These are phyloP conservation scores for Arthrobotrys iridis DNA, from an alignment of 2,329 filamentous ascomycete species.

Conservation along the genomic window DNA sequence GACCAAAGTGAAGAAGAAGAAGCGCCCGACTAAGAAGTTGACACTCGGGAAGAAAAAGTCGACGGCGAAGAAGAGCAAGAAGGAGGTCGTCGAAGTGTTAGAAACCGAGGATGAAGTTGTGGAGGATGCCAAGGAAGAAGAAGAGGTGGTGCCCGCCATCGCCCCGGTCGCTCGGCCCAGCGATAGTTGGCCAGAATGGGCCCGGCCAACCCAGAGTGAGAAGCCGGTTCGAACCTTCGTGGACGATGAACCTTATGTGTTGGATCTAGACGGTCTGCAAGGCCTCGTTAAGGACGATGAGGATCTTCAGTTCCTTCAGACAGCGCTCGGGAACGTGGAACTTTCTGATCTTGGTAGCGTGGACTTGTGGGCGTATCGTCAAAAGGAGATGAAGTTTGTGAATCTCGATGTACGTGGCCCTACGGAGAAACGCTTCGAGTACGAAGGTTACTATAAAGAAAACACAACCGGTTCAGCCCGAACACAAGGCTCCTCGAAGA, in stretches of 20 bases:
- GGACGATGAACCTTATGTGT: constrained; percentile 71
- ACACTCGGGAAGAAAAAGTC: constrained; percentile 68
- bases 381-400: constrained; percentile 76
- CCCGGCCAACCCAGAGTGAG: constrained; percentile 67
- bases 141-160: constrained; percentile 61
- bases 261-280: constrained; percentile 78
- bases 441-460: constrained; percentile 78
- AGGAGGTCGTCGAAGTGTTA: constrained; percentile 58
- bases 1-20: constrained; percentile 54
- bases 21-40: constrained; percentile 63
- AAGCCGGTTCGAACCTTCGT: constrained; percentile 72
- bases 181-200: constrained; percentile 44
- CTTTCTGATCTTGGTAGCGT: constrained; percentile 68
- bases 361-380: constrained; percentile 74
- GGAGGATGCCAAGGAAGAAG: constrained; percentile 43
- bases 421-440: constrained; percentile 60
- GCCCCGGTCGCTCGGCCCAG: constrained; percentile 59
- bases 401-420: constrained; percentile 66
- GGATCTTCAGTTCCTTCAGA: constrained; percentile 69
- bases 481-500: constrained; percentile 93
- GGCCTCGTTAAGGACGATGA: constrained; percentile 75
- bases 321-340: constrained; percentile 65
- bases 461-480: constrained; percentile 86
- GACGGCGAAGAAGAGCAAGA: constrained; percentile 55
- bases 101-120: constrained; percentile 63